Conservation (phyloP, 140 eudicot species). For the Cichorium intybus region DNA sequence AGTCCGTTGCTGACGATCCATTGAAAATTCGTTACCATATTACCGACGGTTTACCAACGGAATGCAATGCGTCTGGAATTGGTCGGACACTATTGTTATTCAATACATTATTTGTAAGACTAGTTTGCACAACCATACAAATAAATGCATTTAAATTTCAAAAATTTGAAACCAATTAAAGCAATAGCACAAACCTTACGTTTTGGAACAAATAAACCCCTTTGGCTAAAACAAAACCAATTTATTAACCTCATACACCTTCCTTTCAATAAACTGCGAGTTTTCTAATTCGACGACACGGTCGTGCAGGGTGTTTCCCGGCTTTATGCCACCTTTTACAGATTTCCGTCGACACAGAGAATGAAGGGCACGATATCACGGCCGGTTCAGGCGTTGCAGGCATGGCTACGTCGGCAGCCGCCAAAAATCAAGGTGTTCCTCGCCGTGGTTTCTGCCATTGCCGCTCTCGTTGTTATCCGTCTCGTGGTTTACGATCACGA, state of each 20-base stretch:
- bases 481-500: too few relatives aligned
- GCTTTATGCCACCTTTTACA: constrained; percentile 17
- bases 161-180: background rate
- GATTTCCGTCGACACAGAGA: background rate
- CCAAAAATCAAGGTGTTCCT: constrained; percentile 40
- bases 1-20: too few relatives aligned
- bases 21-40: too few relatives aligned
- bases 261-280: background rate
- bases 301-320: constrained; percentile 3
- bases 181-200: constrained; percentile 1
- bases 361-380: constrained; percentile 25
- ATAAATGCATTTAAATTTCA: too few relatives aligned
- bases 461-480: constrained; percentile 39
- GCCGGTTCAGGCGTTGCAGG: constrained; percentile 35
- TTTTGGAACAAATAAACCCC: too few relatives aligned
- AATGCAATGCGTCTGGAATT: too few relatives aligned
- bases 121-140: too few relatives aligned
- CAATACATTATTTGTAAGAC: too few relatives aligned
- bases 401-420: constrained; percentile 48
- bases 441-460: constrained; percentile 28
- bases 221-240: constrained; percentile 16
- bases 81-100: too few relatives aligned
- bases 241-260: background rate
- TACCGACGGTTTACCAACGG: too few relatives aligned
- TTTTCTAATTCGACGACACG: background rate